Evolutionary conservation across 2,329 filamentous ascomycete genomes (phyloP).

Genomic region (Xylariaceae sp.): DNA sequence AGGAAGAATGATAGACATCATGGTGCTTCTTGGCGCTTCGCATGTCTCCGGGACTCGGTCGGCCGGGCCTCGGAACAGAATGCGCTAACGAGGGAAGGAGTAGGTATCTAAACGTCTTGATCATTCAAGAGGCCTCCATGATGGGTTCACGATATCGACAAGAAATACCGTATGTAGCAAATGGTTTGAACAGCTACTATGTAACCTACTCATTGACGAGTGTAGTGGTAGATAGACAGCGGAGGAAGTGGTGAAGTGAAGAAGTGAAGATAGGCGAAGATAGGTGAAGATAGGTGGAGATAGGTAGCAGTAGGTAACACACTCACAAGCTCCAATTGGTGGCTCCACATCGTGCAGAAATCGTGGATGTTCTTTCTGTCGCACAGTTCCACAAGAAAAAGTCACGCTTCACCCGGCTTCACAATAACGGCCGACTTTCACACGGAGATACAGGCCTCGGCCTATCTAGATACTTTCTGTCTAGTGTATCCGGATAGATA

Average conservation of each 20-base stretch:
- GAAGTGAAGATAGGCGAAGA: not conserved
- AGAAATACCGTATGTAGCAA: not conserved
- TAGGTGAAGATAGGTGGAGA: not conserved
- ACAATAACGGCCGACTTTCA: not conserved
- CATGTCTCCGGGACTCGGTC: not conserved
- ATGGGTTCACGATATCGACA: not conserved
- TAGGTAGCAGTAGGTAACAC: not conserved
- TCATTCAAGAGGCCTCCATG: not conserved
- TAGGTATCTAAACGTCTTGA: not conserved
- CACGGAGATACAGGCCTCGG: not conserved
- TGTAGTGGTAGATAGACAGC: too few species aligned
- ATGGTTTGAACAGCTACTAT: not conserved
- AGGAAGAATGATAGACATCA: too few species aligned
- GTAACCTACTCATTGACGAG: too few species aligned
- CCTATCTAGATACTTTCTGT: too few species aligned
- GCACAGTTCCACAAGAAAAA: not conserved
- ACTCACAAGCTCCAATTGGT: not conserved
- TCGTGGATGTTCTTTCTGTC: not conserved
- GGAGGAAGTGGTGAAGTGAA: too few species aligned
- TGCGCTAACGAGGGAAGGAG: not conserved
- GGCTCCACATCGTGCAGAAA: too few species aligned
- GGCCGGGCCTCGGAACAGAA: not conserved
- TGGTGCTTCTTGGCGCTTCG: not conserved
- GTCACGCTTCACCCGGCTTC: not conserved
- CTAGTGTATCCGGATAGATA: not conserved